Evolutionary conservation across 345 rosid genomes (phyloP), one percentile per base, ranked within the genome.

Genomic region (Ceriops zippeliana): DNA sequence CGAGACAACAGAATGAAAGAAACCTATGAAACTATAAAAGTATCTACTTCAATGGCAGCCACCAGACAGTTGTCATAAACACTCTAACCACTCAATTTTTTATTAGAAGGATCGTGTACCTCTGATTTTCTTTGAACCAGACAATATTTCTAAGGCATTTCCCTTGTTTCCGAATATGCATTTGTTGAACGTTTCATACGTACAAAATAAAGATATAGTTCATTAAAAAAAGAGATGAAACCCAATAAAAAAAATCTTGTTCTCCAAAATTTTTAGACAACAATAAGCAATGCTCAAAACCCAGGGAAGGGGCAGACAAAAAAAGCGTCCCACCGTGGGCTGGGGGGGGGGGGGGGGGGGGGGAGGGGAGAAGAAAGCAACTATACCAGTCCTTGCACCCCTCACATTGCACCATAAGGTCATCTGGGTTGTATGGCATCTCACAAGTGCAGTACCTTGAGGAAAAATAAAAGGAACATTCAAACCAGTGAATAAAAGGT

Each of bases 351-450:
- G 30, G 9, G 30, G 49, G 58, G 24, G 30, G 27, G 7, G 1
- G 30, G 30, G 30, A 3, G 30, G 30, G 9, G 30, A 56, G 58
- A 66, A 28, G 51, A 19, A 31, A 51, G 54, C 16, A 66, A 32
- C 58, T 74, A 57, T 92, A 92, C 95, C 98, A 92, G 85, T 90
- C 96, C 74, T 82, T 92, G 87, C 98, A 92, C 11, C 87, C 90
- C 71, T 90, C 96, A 47, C 98, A 92, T 56, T 89, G 96, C 74
- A 90, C 98, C 96, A 90, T 90, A 32, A 92, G 89, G 70, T 85
- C 88, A 82, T 90, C 98, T 3, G 96, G 96, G 74, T 92, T 90
- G 79, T 92, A 87, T 1, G 98, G 98, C 96, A 90, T 89, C 84
- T 89, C 91, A 68, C 98, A 92, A 78, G 82, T 89, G 83, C 98